phyloP scores from a whole-genome alignment of 371 early-diverging fungal species.

The Mycotypha africana region DNA sequence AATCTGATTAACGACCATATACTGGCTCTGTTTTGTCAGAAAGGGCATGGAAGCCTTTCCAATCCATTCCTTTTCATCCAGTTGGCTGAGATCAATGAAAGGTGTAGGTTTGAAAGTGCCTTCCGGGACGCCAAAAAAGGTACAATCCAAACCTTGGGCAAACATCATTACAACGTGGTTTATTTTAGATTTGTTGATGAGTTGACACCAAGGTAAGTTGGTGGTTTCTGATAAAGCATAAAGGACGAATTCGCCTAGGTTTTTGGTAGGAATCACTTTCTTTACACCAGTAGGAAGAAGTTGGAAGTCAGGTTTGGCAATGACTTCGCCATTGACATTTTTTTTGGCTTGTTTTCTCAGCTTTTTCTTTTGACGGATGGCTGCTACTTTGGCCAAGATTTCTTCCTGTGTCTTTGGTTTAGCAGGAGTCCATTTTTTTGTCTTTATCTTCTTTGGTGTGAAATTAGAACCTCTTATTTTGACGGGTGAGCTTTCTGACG shows the following conservation, averaged over 20 bases:
- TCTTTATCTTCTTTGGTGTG: conserved; percentile 5
- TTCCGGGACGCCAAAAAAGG: conserved; percentile 19
- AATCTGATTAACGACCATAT: conserved; percentile 30
- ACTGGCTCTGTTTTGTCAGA: conserved; percentile 18
- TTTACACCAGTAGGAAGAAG: conserved; percentile 14
- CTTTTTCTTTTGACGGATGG: conserved; percentile 19
- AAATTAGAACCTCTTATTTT: conserved; percentile 1
- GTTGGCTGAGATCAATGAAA: conserved; percentile 8
- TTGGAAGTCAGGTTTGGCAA: conserved; percentile 16
- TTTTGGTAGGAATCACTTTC: conserved; percentile 8
- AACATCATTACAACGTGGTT: conserved; percentile 26
- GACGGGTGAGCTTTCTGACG: neutral
- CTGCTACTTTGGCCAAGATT: conserved; percentile 14
- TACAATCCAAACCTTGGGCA: conserved; percentile 31
- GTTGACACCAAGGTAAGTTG: conserved; percentile 22
- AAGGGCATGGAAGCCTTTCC: conserved; percentile 37
- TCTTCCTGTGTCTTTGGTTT: conserved; percentile 10
- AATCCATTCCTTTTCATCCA: conserved; percentile 6
- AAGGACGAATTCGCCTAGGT: conserved; percentile 31
- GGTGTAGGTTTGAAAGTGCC: conserved; percentile 5
- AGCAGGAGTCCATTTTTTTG: neutral
- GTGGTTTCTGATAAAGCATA: conserved; percentile 27
- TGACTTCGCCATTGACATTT: conserved; percentile 10
- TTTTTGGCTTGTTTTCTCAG: conserved; percentile 9
- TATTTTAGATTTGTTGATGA: conserved; percentile 20